A percentile compares a stretch with the other conserved stretches of the same genome.
These are phyloP conservation scores for Yamadazyma songkhlaensis DNA, from an alignment of 1,139 yeast species.

Conservation along the genomic window DNA sequence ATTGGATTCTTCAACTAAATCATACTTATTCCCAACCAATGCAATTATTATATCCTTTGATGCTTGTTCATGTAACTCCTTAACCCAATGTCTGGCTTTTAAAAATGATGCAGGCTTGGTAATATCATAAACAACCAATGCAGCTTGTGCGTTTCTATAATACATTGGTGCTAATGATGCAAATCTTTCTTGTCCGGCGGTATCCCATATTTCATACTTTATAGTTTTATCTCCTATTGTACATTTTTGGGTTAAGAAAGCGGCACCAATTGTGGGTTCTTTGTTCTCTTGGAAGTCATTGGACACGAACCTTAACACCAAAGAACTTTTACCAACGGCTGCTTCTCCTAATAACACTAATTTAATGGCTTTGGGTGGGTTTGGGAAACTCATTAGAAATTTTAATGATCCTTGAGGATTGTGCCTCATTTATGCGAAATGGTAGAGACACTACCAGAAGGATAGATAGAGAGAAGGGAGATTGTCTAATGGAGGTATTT, in stretches of 20 bases:
- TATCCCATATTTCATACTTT: slow-evolving; percentile 98
- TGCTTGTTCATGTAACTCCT: slow-evolving; percentile 94
- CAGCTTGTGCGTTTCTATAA: slow-evolving; percentile 98
- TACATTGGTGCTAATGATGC: slow-evolving; percentile 98
- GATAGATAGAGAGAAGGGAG: too few species aligned
- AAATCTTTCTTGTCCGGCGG: slow-evolving; percentile 98
- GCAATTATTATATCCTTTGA: slow-evolving; percentile 89
- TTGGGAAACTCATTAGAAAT: slow-evolving; percentile 30
- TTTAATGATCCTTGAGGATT: slow-evolving; percentile 5
- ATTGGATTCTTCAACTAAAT: slow-evolving; percentile 47
- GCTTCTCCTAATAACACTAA: slow-evolving; percentile 93
- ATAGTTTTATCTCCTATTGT: slow-evolving; percentile 86
- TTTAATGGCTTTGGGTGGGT: slow-evolving; percentile 73
- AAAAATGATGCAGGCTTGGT: slow-evolving; percentile 97
- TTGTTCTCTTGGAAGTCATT: slow-evolving; percentile 97
- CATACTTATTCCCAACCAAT: slow-evolving; percentile 88
- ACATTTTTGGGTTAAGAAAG: slow-evolving; percentile 92
- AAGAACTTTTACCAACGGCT: slow-evolving; percentile 94
- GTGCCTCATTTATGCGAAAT: slow-evolving; percentile 1
- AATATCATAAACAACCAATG: slow-evolving; percentile 91
- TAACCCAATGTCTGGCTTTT: slow-evolving; percentile 99
- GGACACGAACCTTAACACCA: slow-evolving; percentile 88
- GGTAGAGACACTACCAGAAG: neutral
- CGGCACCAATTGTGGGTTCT: slow-evolving; percentile 98
- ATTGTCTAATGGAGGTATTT: too few species aligned